Evolutionary conservation across 116 monocot species (phyloP).

Genomic region (Posidonia oceanica): DNA sequence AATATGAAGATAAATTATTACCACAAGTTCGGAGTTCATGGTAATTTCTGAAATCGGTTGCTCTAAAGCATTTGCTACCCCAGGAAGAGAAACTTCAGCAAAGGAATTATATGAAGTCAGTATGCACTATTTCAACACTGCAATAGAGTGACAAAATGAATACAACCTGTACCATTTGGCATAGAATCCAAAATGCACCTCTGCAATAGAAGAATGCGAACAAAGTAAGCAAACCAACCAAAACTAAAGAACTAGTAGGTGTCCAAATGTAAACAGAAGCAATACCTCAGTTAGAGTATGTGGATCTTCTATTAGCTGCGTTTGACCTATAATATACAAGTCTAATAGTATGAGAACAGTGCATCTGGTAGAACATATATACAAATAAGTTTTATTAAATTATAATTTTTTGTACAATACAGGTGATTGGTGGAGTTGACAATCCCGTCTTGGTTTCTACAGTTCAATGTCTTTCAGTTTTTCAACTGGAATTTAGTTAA

Average conservation of each 20-base stretch:
- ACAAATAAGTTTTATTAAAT: too few relatives aligned
- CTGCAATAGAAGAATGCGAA: conserved; percentile 16
- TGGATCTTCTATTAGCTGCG: not conserved
- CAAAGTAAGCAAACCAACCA: not conserved
- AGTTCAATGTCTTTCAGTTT: too few relatives aligned
- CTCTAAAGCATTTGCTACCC: conserved; percentile 1
- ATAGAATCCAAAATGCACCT: conserved; percentile 35
- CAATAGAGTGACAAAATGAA: not conserved
- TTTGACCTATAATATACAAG: conserved; percentile 5
- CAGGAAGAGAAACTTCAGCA: conserved; percentile 1
- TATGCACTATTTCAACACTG: not conserved
- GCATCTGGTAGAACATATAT: too few relatives aligned
- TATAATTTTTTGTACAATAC: too few relatives aligned
- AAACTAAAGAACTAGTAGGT: not conserved
- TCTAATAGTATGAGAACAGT: not conserved
- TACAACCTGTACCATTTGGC: conserved; percentile 36
- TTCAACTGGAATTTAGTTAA: too few relatives aligned
- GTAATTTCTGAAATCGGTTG: not conserved
- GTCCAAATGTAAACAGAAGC: too few relatives aligned
- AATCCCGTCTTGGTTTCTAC: too few relatives aligned
- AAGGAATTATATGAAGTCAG: not conserved
- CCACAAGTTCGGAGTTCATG: not conserved
- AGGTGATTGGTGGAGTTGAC: too few relatives aligned
- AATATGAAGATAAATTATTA: not conserved
- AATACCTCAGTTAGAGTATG: not conserved